These are phyloP conservation scores for Jamesozyma piceae DNA, from an alignment of 805 yeast species.

Conservation along the genomic window DNA sequence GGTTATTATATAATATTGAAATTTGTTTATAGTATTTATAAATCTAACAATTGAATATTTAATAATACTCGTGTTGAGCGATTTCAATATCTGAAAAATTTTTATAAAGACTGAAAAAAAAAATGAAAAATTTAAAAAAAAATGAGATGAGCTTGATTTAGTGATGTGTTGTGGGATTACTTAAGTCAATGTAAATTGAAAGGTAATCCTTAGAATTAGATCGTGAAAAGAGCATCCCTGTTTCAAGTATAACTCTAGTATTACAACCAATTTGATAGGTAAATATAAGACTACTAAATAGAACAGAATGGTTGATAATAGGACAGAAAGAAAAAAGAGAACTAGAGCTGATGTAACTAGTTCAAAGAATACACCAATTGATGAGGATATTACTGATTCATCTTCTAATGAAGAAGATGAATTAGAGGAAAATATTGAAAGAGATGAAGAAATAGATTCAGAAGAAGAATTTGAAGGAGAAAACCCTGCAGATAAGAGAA, in stretches of 20 bases:
- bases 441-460: constrained; percentile 42
- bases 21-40: too few species aligned
- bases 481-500: constrained; percentile 84
- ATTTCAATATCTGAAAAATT: constrained; percentile 12
- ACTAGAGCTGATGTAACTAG: constrained; percentile 16
- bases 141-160: constrained; percentile 17
- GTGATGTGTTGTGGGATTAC: neutral
- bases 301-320: constrained; percentile 2
- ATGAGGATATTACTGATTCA: constrained; percentile 47
- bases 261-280: neutral
- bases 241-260: too few species aligned
- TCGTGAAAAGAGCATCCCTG: too few species aligned
- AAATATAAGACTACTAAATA: neutral
- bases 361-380: constrained; percentile 20
- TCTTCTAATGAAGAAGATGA: constrained; percentile 43
- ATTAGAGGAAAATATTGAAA: constrained; percentile 30
- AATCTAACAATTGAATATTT: too few species aligned
- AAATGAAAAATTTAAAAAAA: too few species aligned
- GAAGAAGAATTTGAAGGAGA: constrained; percentile 71
- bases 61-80: constrained; percentile 7
- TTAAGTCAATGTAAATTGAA: neutral
- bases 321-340: constrained; percentile 14
- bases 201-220: neutral
- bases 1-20: too few species aligned
- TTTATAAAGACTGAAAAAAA: neutral